phyloP scores from a whole-genome alignment of 257 asterid genomes.

The Vinca minor region DNA sequence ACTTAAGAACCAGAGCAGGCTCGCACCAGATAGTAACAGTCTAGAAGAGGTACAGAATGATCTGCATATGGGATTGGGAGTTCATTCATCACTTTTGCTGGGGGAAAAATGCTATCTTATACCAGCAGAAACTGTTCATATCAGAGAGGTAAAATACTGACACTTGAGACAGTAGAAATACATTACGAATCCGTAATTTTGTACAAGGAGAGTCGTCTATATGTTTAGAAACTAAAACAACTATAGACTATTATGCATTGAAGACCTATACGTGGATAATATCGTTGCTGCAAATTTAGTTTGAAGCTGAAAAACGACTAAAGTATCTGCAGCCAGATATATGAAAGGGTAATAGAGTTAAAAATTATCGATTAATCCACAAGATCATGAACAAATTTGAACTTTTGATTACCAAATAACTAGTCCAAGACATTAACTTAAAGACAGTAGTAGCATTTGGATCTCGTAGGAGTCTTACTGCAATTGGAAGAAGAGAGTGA shows the following conservation, averaged over 20 bases:
- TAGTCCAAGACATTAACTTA: not conserved
- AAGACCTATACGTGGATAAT: not conserved
- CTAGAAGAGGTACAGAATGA: too few species aligned
- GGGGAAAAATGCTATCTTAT: too few species aligned
- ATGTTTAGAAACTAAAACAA: not conserved
- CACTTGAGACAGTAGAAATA: not conserved
- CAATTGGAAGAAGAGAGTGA: conserved; percentile 1
- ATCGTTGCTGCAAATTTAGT: not conserved
- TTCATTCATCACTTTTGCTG: too few species aligned
- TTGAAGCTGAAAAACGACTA: not conserved
- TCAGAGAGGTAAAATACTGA: not conserved
- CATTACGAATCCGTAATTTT: not conserved
- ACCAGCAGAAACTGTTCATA: not conserved
- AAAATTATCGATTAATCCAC: not conserved
- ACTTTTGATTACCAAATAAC: not conserved
- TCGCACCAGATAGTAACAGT: too few species aligned
- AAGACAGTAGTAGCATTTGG: not conserved
- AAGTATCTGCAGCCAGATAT: not conserved
- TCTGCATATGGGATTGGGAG: too few species aligned
- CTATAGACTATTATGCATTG: not conserved
- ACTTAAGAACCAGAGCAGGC: too few species aligned
- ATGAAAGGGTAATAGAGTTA: not conserved
- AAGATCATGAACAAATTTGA: not conserved
- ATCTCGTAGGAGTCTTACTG: not conserved
- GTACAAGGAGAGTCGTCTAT: not conserved